Evolutionary conservation across 306 rosid genomes (phyloP).

Genomic region (Prunus dulcis): DNA sequence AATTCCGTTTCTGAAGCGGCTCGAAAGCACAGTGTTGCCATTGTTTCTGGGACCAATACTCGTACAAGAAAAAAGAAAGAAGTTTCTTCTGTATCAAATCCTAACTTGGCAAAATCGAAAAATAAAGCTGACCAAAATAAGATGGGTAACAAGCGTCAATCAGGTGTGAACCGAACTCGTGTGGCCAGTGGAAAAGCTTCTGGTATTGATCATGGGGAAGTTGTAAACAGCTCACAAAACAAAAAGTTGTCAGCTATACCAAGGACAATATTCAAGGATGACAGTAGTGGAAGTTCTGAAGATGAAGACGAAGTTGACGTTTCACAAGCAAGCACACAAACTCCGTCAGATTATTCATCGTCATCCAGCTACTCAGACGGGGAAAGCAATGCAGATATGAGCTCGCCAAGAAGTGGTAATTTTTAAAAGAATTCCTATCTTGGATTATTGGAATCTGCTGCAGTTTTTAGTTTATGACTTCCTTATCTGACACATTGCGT

Average conservation of each 20-base stretch:
- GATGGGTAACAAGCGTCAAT: slow-evolving; percentile 13
- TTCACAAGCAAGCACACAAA: slow-evolving; percentile 57
- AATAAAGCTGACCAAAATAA: slow-evolving; percentile 25
- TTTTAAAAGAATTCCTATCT: slow-evolving; percentile 7
- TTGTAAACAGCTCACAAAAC: slow-evolving; percentile 25
- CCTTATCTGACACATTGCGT: slow-evolving; percentile 17
- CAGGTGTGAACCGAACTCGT: slow-evolving; percentile 12
- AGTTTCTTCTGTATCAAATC: slow-evolving; percentile 29
- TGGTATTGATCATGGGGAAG: slow-evolving; percentile 23
- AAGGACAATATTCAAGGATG: slow-evolving; percentile 61
- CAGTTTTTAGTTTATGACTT: slow-evolving; percentile 23
- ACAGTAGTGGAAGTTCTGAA: slow-evolving; percentile 54
- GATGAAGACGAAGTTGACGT: slow-evolving; percentile 31
- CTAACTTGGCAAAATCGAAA: slow-evolving; percentile 31
- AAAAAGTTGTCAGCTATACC: slow-evolving; percentile 40
- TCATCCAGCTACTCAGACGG: slow-evolving; percentile 63
- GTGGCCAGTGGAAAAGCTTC: slow-evolving; percentile 26
- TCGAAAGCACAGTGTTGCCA: slow-evolving; percentile 23
- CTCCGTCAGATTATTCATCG: slow-evolving; percentile 55
- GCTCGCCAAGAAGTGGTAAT: slow-evolving; percentile 33
- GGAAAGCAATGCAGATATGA: slow-evolving; percentile 53
- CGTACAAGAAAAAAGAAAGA: slow-evolving; percentile 24
- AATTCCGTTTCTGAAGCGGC: slow-evolving; percentile 30
- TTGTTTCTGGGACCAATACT: slow-evolving; percentile 32
- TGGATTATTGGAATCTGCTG: background rate